Evolutionary conservation across 2,329 filamentous ascomycete species (phyloP), one percentile per base, ranked within the genome.

Genomic region (Bertia moriformis): DNA sequence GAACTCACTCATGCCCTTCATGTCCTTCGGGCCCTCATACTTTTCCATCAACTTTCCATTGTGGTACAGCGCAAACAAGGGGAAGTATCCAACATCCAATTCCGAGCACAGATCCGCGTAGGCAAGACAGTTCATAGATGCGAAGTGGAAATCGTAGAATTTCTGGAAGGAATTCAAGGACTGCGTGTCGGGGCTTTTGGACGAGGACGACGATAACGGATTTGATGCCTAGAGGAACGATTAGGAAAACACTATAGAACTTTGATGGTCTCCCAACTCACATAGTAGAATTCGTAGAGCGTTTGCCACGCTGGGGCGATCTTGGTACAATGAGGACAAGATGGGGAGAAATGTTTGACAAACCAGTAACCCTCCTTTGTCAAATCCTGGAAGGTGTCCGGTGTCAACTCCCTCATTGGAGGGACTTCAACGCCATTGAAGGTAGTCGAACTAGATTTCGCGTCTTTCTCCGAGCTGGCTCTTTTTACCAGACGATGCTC

Each of bases 261-360:
- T 7, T 12, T 7, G 15, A 62, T 71, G 48, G 57, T 64, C 49
- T 61, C 80, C 50, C 86, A 79, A 27, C 85, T 91, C 27, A 88
- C 95, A 63, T 85, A 66, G 64, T 95, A 98, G 59, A 79, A 95
- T 62, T 98, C 91, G 67, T 96, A 94, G 13, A 89, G 60, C 4
- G 88, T 95, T 60, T 96, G 87, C 67, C 77, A 95, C 38, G 75
- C 79, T 4, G 91, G 91, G 39, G 84, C 86, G 51, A 86, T 83
- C 38, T 71, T 66, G 55, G 71, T 70, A 63, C 88, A 95, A 58
- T 94, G 86, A 37, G 69, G 69, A 58, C 72, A 77, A 46, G 65
- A 73, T 10, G 72, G 72, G 49, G 72, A 76, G 42, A 4, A 19
- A 65, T 49, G 51, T 50, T 56, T 38, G 33, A 44, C 45, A 70